phyloP scores from a whole-genome alignment of 306 rosid genomes.

The Vigna mungo region DNA sequence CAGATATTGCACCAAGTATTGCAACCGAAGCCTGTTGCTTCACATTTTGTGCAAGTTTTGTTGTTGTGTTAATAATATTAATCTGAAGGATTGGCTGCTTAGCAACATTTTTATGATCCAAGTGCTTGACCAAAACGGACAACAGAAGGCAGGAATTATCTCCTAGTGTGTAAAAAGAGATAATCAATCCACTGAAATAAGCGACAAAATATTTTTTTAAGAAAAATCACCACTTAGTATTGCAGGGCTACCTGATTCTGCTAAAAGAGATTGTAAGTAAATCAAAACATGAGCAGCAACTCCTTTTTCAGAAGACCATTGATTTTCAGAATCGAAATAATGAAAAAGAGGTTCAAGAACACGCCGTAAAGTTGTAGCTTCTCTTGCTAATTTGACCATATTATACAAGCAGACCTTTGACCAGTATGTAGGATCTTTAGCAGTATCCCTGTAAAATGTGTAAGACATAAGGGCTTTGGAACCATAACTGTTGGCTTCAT shows the following conservation, averaged over 20 bases:
- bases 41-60: conserved; percentile 73
- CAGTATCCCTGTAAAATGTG: conserved; percentile 64
- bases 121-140: conserved; percentile 88
- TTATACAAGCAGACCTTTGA: conserved; percentile 81
- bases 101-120: conserved; percentile 91
- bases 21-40: conserved; percentile 73
- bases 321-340: conserved; percentile 73
- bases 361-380: conserved; percentile 82
- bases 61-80: conserved; percentile 64
- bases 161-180: conserved; percentile 63
- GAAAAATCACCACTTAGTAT: conserved; percentile 24
- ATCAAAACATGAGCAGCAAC: conserved; percentile 69
- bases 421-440: conserved; percentile 85
- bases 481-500: conserved; percentile 35
- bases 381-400: conserved; percentile 82
- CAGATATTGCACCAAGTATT: conserved; percentile 74
- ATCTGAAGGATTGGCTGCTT: conserved; percentile 74
- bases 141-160: conserved; percentile 77
- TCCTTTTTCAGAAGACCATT: conserved; percentile 84
- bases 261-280: conserved; percentile 77
- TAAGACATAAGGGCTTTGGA: conserved; percentile 33
- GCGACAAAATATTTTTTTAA: background rate
- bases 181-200: conserved; percentile 33
- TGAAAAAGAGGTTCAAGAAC: conserved; percentile 92
- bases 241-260: conserved; percentile 76